phyloP scores from a whole-genome alignment of 495 filamentous ascomycete species.

The Lepidopterella palustris region DNA sequence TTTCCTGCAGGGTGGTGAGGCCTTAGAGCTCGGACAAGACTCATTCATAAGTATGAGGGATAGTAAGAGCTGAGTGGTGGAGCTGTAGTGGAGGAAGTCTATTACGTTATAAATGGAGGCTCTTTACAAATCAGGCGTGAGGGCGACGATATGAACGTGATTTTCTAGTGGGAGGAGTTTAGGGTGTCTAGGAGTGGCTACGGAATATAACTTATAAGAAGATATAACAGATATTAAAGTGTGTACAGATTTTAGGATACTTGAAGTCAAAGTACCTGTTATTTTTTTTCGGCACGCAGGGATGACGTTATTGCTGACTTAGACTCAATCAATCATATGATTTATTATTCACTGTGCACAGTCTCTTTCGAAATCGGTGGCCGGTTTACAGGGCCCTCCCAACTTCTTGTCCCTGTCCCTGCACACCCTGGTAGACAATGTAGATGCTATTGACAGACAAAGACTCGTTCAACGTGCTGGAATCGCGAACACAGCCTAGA shows the following conservation, averaged over 20 bases:
- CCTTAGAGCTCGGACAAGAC: constrained; percentile 1
- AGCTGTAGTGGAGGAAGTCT: constrained; percentile 15
- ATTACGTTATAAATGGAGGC: constrained; percentile 18
- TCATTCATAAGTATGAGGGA: constrained; percentile 7
- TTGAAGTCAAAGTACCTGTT: constrained; percentile 13
- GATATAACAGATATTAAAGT: constrained; percentile 19
- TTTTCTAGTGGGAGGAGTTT: constrained; percentile 15
- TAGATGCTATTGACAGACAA: too few species aligned
- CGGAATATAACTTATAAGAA: constrained; percentile 21
- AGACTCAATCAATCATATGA: too few species aligned
- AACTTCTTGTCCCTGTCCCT: too few species aligned
- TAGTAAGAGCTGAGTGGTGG: constrained; percentile 6
- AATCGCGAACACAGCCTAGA: too few species aligned
- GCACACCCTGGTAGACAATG: too few species aligned
- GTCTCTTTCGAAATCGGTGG: too few species aligned
- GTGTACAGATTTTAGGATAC: constrained; percentile 5
- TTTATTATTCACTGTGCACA: too few species aligned
- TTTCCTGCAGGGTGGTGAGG: constrained; percentile 4
- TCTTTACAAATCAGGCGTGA: constrained; percentile 22
- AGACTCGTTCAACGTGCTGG: too few species aligned
- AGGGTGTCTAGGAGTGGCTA: constrained; percentile 20
- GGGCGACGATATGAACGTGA: constrained; percentile 20
- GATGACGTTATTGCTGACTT: too few species aligned
- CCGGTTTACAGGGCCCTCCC: too few species aligned
- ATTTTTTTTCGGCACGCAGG: constrained; percentile 2